Conservation (phyloP, 139 green algal species). For the Micractinium sp. region DNA sequence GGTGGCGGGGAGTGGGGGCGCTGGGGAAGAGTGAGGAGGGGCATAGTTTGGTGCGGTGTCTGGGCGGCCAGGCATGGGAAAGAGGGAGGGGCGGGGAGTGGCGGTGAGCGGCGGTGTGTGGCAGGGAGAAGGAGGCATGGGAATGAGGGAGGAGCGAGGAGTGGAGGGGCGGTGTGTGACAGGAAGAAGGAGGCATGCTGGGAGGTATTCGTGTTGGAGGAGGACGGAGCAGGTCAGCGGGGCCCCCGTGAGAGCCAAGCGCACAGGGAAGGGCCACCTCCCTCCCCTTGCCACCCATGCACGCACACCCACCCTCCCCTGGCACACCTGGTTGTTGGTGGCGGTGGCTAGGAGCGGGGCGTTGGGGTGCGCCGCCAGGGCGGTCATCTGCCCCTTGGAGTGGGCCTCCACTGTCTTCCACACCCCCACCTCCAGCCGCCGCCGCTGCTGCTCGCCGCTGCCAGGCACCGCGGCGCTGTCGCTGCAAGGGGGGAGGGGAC, state of each 20-base stretch:
- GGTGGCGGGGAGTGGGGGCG: no score
- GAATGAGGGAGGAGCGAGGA: not conserved
- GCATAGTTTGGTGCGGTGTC: not conserved
- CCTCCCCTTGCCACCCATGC: not conserved
- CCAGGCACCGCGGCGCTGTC: constrained; percentile 10
- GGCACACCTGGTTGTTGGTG: constrained; percentile 64
- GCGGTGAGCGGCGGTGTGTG: no score
- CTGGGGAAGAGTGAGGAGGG: not conserved
- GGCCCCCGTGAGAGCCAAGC: not conserved
- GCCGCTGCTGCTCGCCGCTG: constrained; percentile 11
- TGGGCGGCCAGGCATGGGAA: not conserved
- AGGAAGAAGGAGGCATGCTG: no score
- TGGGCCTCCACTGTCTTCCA: constrained; percentile 79
- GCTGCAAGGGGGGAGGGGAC: not conserved
- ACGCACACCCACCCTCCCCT: constrained; percentile 43
- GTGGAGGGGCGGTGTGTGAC: no score
- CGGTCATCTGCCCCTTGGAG: constrained; percentile 70
- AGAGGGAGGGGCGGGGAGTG: not conserved
- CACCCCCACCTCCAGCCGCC: constrained; percentile 34
- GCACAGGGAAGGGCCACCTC: not conserved
- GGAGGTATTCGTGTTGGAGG: no score
- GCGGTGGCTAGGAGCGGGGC: constrained; percentile 86
- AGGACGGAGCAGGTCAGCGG: not conserved
- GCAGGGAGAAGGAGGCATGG: not conserved
- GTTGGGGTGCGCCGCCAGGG: constrained; percentile 78